Evolutionary conservation across 2,329 filamentous ascomycete species (phyloP).

Genomic region (Pezicula neosporulosa): DNA sequence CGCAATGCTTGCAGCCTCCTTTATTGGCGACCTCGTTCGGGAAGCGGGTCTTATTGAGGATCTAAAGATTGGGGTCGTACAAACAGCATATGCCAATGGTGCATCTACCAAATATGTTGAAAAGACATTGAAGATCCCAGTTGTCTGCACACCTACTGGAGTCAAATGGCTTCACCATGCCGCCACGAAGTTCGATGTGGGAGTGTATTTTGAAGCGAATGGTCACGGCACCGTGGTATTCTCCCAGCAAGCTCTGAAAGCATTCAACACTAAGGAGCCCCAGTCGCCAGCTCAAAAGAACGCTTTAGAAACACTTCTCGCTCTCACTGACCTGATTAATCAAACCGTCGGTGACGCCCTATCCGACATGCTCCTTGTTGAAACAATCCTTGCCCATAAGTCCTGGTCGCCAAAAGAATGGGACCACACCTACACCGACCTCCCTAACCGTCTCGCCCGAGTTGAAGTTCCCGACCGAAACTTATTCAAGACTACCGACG

Average conservation of each 20-base stretch:
- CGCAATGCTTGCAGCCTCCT: conserved; percentile 87
- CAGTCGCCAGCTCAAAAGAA: conserved; percentile 90
- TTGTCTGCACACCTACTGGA: conserved; percentile 90
- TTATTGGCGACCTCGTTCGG: conserved; percentile 84
- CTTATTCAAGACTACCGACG: conserved; percentile 86
- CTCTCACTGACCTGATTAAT: conserved; percentile 89
- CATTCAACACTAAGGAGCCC: conserved; percentile 75
- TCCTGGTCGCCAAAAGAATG: conserved; percentile 86
- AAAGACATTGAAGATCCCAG: conserved; percentile 81
- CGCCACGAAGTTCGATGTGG: conserved; percentile 91
- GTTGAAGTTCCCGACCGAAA: conserved; percentile 87
- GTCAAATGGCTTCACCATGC: conserved; percentile 98
- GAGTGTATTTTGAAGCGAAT: conserved; percentile 98
- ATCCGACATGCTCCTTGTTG: conserved; percentile 92
- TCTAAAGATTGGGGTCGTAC: conserved; percentile 88
- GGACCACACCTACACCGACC: conserved; percentile 88
- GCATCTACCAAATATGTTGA: conserved; percentile 90
- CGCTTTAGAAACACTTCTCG: conserved; percentile 79
- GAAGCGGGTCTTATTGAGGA: conserved; percentile 76
- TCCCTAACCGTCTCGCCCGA: conserved; percentile 91
- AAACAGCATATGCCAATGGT: conserved; percentile 97
- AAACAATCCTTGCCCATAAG: conserved; percentile 95
- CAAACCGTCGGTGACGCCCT: conserved; percentile 96
- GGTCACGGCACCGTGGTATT: conserved; percentile 97
- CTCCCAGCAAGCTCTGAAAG: conserved; percentile 75